A percentile compares a stretch with the other conserved stretches of the same genome.
Evolutionary conservation across 352 stramenopile genomes (phyloP).

Genomic region (Globisporangium heterothallicum): DNA sequence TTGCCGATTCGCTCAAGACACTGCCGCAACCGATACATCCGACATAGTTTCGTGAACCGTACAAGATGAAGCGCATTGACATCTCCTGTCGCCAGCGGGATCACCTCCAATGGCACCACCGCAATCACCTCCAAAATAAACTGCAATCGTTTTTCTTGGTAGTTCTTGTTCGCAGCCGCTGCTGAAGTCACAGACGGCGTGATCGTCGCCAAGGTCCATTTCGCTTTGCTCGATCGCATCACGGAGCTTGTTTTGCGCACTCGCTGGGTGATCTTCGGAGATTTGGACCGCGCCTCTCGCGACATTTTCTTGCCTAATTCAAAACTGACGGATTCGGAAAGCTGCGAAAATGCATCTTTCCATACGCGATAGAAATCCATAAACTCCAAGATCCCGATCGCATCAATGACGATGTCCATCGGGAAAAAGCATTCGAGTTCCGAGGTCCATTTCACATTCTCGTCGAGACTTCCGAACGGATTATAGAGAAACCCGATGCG

Average conservation of each 20-base stretch:
- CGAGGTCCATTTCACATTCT: conserved; percentile 24
- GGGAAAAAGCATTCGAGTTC: conserved; percentile 34
- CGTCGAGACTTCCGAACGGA: conserved; percentile 20
- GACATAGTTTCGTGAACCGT: conserved; percentile 54
- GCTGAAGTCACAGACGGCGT: conserved; percentile 12
- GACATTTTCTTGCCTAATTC: conserved; percentile 46
- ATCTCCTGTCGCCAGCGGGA: conserved; percentile 25
- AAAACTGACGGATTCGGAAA: conserved; percentile 34
- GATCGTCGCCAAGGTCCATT: conserved; percentile 49
- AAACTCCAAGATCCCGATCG: conserved; percentile 42
- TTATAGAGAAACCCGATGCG: conserved; percentile 71
- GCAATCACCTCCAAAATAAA: conserved; percentile 49
- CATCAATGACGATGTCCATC: conserved; percentile 38
- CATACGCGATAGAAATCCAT: conserved; percentile 31
- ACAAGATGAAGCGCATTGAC: conserved; percentile 59
- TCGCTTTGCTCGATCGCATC: conserved; percentile 20
- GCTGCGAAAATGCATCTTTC: conserved; percentile 28
- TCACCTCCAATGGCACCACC: conserved; percentile 46
- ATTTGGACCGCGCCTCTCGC: conserved; percentile 22
- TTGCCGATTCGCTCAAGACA: conserved; percentile 35
- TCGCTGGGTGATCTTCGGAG: conserved; percentile 28
- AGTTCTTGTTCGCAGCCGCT: conserved; percentile 15
- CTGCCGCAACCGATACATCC: conserved; percentile 33
- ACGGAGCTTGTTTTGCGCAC: conserved; percentile 18
- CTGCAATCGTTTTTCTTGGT: conserved; percentile 23